Evolutionary conservation across 2,329 filamentous ascomycete species (phyloP), one percentile per base, ranked within the genome.

Genomic region (Arachnomyces sp.): DNA sequence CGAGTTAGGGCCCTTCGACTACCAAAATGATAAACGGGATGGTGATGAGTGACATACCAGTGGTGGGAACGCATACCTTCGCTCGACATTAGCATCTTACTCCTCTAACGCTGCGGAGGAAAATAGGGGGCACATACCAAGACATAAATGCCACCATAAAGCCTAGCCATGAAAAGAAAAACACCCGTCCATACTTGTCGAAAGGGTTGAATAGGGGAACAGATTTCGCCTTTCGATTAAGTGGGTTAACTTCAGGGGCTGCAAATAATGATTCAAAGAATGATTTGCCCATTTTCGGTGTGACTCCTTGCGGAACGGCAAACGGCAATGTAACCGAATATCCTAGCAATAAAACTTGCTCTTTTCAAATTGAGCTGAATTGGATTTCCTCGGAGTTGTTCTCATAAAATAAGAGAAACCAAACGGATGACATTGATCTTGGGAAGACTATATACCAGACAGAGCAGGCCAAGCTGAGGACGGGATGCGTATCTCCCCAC

Each of bases 101-200:
- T 34, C 13, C 7, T 20, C 18, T 12, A 31, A 20, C 34, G 8
- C 34, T 14, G 3, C 5, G 9, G 9, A 5, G 20, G 5, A 25
- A 25, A 25, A 5, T 9, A 9, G 20, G 20, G 9, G 15, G 30
- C 14, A 55, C 66, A 56, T 59, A 72, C 76, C 76, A 94, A 8
- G 85, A 88, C 74, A 86, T 85, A 64, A 94, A 94, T 6, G 84
- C 82, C 39, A 90, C 76, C 74, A 92, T 80, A 63, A 92, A 92
- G 2, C 84, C 84, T 35, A 88, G 73, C 79, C 84, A 92, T 1
- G 83, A 84, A 66, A 94, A 94, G 70, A 89, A 87, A 64, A 93
- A 94, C 0, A 92, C 87, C 5, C 87, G 76, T 29, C 87, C 88
- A 68, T 94, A 88, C 51, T 79, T 68, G 59, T 93, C 74, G 52